phyloP scores from a whole-genome alignment of 2,329 filamentous ascomycete genomes.

The Dichotomopilus funicola region DNA sequence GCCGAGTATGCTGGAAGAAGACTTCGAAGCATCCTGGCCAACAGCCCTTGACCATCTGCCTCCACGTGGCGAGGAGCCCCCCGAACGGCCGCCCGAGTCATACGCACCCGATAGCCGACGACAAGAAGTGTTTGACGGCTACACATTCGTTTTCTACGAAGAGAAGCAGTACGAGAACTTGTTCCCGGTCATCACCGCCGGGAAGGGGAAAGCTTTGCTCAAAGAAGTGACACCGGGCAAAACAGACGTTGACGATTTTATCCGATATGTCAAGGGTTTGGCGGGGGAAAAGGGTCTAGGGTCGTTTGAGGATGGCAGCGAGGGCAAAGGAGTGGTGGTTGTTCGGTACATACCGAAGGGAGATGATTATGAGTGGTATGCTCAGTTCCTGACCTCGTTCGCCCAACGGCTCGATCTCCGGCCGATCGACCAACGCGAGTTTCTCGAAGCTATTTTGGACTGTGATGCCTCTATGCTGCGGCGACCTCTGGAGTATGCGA shows the following conservation, averaged over 20 bases:
- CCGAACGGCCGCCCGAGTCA: conserved; percentile 57
- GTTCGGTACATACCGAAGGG: conserved; percentile 63
- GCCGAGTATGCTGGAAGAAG: conserved; percentile 59
- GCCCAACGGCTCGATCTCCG: conserved; percentile 71
- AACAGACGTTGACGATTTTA: conserved; percentile 68
- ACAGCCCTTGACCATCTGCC: conserved; percentile 66
- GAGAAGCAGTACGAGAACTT: conserved; percentile 68
- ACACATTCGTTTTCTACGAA: conserved; percentile 84
- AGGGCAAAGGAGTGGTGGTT: conserved; percentile 67
- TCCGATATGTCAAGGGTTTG: conserved; percentile 66
- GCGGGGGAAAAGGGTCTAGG: conserved; percentile 68
- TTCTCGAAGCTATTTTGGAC: conserved; percentile 81
- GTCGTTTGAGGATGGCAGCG: conserved; percentile 55
- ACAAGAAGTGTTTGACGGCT: conserved; percentile 71
- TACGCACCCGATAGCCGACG: conserved; percentile 65
- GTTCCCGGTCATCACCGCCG: conserved; percentile 66
- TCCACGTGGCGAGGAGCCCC: conserved; percentile 67
- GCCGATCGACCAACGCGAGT: conserved; percentile 82
- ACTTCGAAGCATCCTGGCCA: conserved; percentile 78
- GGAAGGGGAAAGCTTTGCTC: conserved; percentile 73
- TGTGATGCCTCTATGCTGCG: conserved; percentile 69
- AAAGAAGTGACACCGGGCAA: conserved; percentile 53
- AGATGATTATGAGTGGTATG: conserved; percentile 57
- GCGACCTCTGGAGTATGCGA: conserved; percentile 55
- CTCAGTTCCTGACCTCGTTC: conserved; percentile 60